Conservation (phyloP, 2,329 filamentous ascomycete genomes). For the Nemania sp. region DNA sequence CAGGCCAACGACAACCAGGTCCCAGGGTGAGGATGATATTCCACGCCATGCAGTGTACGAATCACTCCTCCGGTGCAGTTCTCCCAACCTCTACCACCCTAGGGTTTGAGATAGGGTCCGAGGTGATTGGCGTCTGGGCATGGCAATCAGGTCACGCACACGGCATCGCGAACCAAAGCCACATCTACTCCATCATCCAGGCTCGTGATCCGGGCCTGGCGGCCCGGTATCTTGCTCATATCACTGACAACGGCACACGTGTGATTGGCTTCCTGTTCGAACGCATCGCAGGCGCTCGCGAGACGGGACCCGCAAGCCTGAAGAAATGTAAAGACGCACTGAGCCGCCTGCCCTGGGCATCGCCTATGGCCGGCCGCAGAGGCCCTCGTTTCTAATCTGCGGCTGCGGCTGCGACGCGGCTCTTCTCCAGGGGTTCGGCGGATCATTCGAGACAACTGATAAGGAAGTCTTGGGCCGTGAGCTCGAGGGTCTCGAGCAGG, state of each 20-base stretch:
- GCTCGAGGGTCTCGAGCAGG: constrained; percentile 6
- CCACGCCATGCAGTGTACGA: constrained; percentile 1
- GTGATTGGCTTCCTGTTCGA: constrained; percentile 5
- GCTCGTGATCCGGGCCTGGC: constrained; percentile 1
- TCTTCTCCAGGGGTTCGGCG: not conserved
- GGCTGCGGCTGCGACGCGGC: not conserved
- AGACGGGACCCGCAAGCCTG: constrained; percentile 4
- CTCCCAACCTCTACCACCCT: not conserved
- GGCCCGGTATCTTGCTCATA: constrained; percentile 2
- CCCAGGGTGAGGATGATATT: not conserved
- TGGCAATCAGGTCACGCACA: not conserved
- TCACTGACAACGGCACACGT: constrained; percentile 1
- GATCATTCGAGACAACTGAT: constrained; percentile 5
- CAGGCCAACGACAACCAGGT: not conserved
- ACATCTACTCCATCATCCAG: constrained; percentile 3
- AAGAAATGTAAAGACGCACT: not conserved
- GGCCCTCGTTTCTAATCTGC: constrained; percentile 2
- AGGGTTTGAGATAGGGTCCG: constrained; percentile 7
- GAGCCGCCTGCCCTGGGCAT: constrained; percentile 4
- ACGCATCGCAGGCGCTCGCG: constrained; percentile 2
- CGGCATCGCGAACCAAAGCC: not conserved
- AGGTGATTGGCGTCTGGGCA: constrained; percentile 7
- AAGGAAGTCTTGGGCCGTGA: not conserved
- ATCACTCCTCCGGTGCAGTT: not conserved
- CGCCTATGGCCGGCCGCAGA: not conserved